Conservation (phyloP, 192 early-diverging fungal genomes). For the Martensiomyces pterosporus region DNA sequence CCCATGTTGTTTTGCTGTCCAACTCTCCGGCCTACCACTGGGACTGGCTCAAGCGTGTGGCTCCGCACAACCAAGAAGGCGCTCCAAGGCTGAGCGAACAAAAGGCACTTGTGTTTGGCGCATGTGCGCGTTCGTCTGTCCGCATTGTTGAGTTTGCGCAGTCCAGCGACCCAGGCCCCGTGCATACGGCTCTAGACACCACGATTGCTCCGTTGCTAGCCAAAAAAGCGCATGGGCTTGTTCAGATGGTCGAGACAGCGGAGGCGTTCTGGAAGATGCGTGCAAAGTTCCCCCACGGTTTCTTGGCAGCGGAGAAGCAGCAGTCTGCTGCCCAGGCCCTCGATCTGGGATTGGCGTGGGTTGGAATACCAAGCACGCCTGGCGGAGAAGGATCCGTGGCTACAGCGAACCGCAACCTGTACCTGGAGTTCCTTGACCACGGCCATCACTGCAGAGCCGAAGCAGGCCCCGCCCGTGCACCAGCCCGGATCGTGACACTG, state of each 20-base stretch:
- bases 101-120: constrained; percentile 26
- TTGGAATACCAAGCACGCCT: neutral
- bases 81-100: neutral
- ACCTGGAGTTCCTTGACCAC: constrained; percentile 17
- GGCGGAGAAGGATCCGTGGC: neutral
- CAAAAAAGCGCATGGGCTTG: constrained; percentile 10
- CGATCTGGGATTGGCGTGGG: neutral
- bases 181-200: neutral
- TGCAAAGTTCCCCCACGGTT: constrained; percentile 22
- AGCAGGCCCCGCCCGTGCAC: neutral
- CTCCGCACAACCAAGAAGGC: neutral
- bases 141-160: constrained; percentile 20
- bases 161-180: neutral
- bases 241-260: constrained; percentile 25
- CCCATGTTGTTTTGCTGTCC: constrained; percentile 25
- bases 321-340: neutral
- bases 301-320: neutral
- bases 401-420: constrained; percentile 1
- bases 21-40: constrained; percentile 29
- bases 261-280: constrained; percentile 34
- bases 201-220: constrained; percentile 5
- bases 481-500: constrained; percentile 18
- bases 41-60: constrained; percentile 24
- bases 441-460: constrained; percentile 6
- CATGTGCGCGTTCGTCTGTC: constrained; percentile 30